Evolutionary conservation across 78 protist species (phyloP), one percentile per base, ranked within the genome.

Genomic region (Tieghemostelium lacteum): DNA sequence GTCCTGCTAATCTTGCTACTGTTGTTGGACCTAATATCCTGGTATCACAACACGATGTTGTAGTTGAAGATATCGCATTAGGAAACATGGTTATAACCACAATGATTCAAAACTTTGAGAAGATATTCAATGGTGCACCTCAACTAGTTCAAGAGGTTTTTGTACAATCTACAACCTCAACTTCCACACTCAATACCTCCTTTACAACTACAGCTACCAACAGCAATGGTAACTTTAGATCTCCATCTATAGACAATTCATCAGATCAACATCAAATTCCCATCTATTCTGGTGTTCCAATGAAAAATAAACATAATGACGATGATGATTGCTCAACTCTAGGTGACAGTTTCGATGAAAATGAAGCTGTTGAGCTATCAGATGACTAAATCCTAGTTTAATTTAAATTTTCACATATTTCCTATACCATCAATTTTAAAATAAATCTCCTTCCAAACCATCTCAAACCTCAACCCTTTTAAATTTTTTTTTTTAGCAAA

Each of bases 11-110:
- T 57, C 60, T 83, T 34, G 91, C 91, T 0, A 83, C 91, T 3
- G 76, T 66, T 40, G 76, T 83, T 34, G 91, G 91, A 69, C 91
- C 91, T 52, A 83, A 83, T n/a, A 83, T 83, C n/a, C 31, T 83
- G 39, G 75, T 83, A 8, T 83, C 71, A 10, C 91, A 83, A 58
- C 40, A 50, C 16, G 91, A 83, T 50, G 66, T 83, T 33, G 78
- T 83, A n/a, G 71, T 83, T 20, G 91, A 83, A 45, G 91, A 83
- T 60, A 83, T 83, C 7, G 91, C 91, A 2, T 63, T 83, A 14
- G 91, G 91, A 10, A 83, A 83, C 50, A 83, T 69, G 76, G 91
- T 83, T 2, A 73, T 83, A 49, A 70, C 91, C 1, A 83, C 91
- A 1, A 83, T 83, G 50, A 83, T 83, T 45, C 91, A 83, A 69